phyloP scores from a whole-genome alignment of 1,284 basidiomycete genomes.

The Bjerkandera adusta region DNA sequence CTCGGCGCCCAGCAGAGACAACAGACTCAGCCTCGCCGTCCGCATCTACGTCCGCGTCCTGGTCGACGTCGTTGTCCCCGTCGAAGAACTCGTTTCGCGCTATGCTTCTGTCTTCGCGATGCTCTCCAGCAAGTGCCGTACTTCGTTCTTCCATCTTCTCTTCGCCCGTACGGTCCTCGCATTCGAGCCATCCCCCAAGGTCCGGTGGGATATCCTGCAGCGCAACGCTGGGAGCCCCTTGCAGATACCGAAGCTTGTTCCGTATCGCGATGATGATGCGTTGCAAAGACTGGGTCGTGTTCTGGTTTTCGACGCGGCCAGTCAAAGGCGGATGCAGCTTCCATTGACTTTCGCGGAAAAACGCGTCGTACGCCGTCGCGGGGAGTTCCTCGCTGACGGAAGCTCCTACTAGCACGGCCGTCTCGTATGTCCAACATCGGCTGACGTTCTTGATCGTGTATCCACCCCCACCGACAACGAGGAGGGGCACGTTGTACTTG shows the following conservation, averaged over 20 bases:
- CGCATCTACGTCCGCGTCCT: conserved; percentile 22
- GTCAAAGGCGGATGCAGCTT: conserved; percentile 92
- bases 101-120: conserved; percentile 46
- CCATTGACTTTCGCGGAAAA: conserved; percentile 90
- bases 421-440: conserved; percentile 99
- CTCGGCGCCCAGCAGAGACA: conserved; percentile 5
- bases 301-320: conserved; percentile 91
- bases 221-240: conserved; percentile 93
- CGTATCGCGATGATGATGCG: conserved; percentile 83
- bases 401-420: conserved; percentile 87
- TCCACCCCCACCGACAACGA: conserved; percentile 93
- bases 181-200: conserved; percentile 74
- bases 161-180: conserved; percentile 71
- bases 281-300: conserved; percentile 80
- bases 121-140: conserved; percentile 58
- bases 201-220: conserved; percentile 98
- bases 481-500: conserved; percentile 85
- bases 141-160: conserved; percentile 70
- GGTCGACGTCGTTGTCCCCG: conserved; percentile 66
- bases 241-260: conserved; percentile 91
- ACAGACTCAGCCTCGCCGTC: conserved; percentile 13
- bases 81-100: conserved; percentile 72
- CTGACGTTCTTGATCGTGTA: conserved; percentile 97
- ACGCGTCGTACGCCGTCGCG: conserved; percentile 87
- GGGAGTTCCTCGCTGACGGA: conserved; percentile 87